Evolutionary conservation across 192 early-diverging fungal genomes (phyloP), one percentile per base, ranked within the genome.

Genomic region (Haplosporangium gracile): DNA sequence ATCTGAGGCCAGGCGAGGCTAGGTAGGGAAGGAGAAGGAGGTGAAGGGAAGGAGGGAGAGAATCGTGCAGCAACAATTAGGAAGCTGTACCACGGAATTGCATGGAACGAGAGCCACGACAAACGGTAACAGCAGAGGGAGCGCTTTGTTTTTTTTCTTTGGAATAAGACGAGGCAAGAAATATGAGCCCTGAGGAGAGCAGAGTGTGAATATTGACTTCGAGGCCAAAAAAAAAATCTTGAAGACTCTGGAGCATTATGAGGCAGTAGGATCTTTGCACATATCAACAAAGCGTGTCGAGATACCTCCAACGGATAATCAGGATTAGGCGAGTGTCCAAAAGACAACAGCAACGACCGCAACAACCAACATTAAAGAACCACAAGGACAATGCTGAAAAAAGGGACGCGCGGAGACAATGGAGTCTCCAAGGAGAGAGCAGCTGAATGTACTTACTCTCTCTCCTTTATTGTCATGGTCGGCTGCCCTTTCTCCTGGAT

Each of bases 341-440:
- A 32, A 26, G 10, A 10, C 29, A 32, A 32, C 1, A 65, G 29
- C 60, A 65, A 29, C 60, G 29, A 65, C 13, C 29, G 13, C 60
- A 65, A 32, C 49, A 51, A 32, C 8, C 29, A n/a, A 60, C 60
- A 65, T 0, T 29, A 32, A 65, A 26, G 13, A 15, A 65, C 29
- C 29, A 32, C 60, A 65, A 34, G 10, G 60, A 32, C 29, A 24
- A 34, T 32, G 24, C 7, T 32, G 10, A 32, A 29, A 26, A 6
- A 65, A 63, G n/a, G 60, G 60, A 29, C 26, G 15, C 60, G 32
- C 60, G 60, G 60, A 32, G 60, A 65, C 60, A 65, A 65, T 65
- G 29, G 29, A 63, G n/a, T 11, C 26, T 29, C n/a, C 29, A 32
- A 65, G 60, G 60, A 65, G 60, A 65, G 60, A 65, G 60, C 60